These are phyloP conservation scores for Metschnikowia lochheadii DNA, from an alignment of 805 yeast species.

Conservation along the genomic window DNA sequence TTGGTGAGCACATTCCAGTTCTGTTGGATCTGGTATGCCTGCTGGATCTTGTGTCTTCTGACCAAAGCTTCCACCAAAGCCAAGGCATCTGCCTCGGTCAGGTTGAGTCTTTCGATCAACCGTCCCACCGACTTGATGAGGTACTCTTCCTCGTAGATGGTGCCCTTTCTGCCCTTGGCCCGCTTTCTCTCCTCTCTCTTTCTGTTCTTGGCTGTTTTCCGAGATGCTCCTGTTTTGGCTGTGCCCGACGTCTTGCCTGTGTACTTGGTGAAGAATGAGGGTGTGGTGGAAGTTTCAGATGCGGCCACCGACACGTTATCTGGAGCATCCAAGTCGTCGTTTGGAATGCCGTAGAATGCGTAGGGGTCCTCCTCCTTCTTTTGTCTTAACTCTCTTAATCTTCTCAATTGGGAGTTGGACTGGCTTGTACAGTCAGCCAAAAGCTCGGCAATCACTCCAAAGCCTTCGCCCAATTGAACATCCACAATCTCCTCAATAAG, in stretches of 20 bases:
- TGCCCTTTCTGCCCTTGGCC: conserved; percentile 97
- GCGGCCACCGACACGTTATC: conserved; percentile 95
- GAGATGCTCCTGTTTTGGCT: conserved; percentile 92
- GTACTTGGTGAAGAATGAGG: conserved; percentile 90
- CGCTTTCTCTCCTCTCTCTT: conserved; percentile 93
- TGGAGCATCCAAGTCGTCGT: conserved; percentile 62
- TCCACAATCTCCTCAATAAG: conserved; percentile 61
- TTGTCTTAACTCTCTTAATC: conserved; percentile 78
- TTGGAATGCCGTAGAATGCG: conserved; percentile 69
- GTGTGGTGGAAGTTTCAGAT: conserved; percentile 87
- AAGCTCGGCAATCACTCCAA: conserved; percentile 80
- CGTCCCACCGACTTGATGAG: conserved; percentile 84
- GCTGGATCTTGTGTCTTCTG: conserved; percentile 67
- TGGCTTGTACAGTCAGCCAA: conserved; percentile 92
- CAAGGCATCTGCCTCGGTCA: conserved; percentile 70
- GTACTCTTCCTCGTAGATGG: conserved; percentile 95
- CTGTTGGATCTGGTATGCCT: conserved; percentile 77
- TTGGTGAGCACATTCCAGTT: conserved; percentile 54
- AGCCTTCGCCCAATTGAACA: conserved; percentile 77
- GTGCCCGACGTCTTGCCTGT: conserved; percentile 96
- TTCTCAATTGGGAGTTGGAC: conserved; percentile 71
- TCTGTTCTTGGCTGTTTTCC: conserved; percentile 86
- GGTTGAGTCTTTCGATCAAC: conserved; percentile 73
- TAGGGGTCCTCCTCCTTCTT: conserved; percentile 84
- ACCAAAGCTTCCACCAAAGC: conserved; percentile 70